Base-by-base conservation (phyloP, 1,284 basidiomycete species). In the Ganoderma lingzhi region DNA sequence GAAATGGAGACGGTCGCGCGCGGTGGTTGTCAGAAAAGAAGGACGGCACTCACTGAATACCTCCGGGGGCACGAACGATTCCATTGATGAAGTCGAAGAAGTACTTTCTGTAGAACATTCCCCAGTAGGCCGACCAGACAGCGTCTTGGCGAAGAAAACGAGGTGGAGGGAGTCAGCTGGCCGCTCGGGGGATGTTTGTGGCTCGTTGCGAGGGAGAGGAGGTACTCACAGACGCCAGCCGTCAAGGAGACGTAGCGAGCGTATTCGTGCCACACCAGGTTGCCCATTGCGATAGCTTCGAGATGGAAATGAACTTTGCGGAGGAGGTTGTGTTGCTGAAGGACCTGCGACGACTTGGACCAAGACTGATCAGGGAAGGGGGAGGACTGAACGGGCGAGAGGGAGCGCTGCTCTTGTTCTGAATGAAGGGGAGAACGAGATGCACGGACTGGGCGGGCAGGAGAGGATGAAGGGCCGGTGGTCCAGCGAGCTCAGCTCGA, bases 11-110 rank as follows among this genome's bases (percentile, higher is more conserved):
- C 44, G 35, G 44, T 35, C 6, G 32, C 28, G 2, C 41, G 35
- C 6, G 28, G 48, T 30, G 28, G 41, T 14, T 39, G 39, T 15
- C 1, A 19, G 2, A 9, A 23, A n/a, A 17, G 48, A 17, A 35
- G 19, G 65, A 56, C n/a, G 23, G 62, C 15, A 90, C 92, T 78
- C 76, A 96, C 94, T 95, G 92, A 44, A 94, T 71, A 70, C 94
- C 93, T 81, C 90, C 90, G 55, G 93, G 93, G 76, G 88, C 85
- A 73, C 93, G 90, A 70, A 92, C 73, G 75, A 85, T 90, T 63
- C 92, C 92, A 71, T 86, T 86, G 19, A 92, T 80, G 76, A 93
- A 92, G 83, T 96, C 95, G 90, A 93, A 96, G 83, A 96, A 95
- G 86, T 94, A 96, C 82, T 96, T 96, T 80, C 94, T 93, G 83